These are phyloP conservation scores for Podaxis mareebaensis DNA, from an alignment of 768 basidiomycete genomes.

Conservation along the genomic window DNA sequence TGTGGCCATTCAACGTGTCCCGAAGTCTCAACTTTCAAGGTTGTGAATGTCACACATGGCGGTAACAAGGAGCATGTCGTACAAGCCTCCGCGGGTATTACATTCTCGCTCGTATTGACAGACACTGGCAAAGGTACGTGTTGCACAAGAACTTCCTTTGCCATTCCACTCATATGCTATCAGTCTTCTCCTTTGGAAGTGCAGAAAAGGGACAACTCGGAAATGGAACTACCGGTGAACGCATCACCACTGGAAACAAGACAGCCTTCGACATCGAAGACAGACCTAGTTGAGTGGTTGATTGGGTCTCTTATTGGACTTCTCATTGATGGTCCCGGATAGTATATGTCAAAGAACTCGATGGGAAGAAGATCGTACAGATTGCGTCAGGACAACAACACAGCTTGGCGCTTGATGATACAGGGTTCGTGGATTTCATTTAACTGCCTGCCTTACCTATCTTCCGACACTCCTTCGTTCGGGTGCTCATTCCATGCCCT, in stretches of 20 bases:
- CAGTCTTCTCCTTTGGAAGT: conserved; percentile 89
- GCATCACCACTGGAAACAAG: conserved; percentile 84
- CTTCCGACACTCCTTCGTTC: background rate
- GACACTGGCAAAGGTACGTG: conserved; percentile 74
- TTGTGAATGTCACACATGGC: conserved; percentile 53
- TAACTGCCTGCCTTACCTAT: background rate
- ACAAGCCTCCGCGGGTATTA: conserved; percentile 78
- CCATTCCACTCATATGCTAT: background rate
- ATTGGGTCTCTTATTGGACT: conserved; percentile 2
- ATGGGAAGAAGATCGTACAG: conserved; percentile 75
- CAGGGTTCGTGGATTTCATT: conserved; percentile 56
- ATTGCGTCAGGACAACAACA: conserved; percentile 91
- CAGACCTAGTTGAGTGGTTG: conserved; percentile 54
- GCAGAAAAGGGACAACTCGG: conserved; percentile 93
- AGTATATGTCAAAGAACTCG: conserved; percentile 78
- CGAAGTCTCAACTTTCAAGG: conserved; percentile 68
- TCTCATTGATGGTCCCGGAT: conserved; percentile 9
- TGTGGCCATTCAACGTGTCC: conserved; percentile 70
- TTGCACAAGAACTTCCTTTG: background rate
- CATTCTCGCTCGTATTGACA: conserved; percentile 82
- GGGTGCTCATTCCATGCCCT: background rate
- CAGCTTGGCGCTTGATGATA: conserved; percentile 73
- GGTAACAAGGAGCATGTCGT: conserved; percentile 67
- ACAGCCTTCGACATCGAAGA: conserved; percentile 77
- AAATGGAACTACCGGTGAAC: conserved; percentile 91